phyloP scores from a whole-genome alignment of 192 early-diverging fungal species.

The Bifiguratus adelaidae region DNA sequence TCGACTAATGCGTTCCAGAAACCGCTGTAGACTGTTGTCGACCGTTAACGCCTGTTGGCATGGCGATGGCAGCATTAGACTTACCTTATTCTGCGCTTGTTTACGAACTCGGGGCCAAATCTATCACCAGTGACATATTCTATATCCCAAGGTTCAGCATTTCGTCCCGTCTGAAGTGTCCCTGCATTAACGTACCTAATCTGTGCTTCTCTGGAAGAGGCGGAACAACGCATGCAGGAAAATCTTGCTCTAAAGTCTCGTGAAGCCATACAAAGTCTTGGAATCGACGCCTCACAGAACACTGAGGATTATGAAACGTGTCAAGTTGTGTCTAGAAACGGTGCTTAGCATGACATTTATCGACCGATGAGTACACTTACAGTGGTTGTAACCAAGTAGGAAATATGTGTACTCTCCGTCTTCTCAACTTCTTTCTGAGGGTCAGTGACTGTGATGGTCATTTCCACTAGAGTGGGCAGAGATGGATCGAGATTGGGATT shows the following conservation, averaged over 20 bases:
- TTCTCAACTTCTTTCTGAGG: slow-evolving; percentile 89
- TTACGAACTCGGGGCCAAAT: slow-evolving; percentile 87
- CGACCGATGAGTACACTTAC: slow-evolving; percentile 17
- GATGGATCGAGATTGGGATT: too few species aligned
- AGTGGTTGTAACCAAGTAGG: slow-evolving; percentile 73
- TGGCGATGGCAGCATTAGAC: background rate
- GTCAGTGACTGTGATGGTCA: slow-evolving; percentile 60
- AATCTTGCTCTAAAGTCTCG: slow-evolving; percentile 58
- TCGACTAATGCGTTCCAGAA: slow-evolving; percentile 66
- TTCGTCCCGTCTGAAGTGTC: background rate
- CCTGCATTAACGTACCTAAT: slow-evolving; percentile 40
- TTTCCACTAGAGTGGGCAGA: slow-evolving; percentile 7
- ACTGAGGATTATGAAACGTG: slow-evolving; percentile 34
- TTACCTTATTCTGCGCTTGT: slow-evolving; percentile 53
- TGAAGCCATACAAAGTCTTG: slow-evolving; percentile 93
- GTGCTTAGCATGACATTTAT: background rate
- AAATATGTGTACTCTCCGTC: slow-evolving; percentile 64
- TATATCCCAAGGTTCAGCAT: slow-evolving; percentile 7
- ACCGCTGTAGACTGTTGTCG: slow-evolving; percentile 62
- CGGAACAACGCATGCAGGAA: slow-evolving; percentile 73
- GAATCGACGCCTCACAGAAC: slow-evolving; percentile 77
- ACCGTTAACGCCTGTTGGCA: background rate
- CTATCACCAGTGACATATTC: slow-evolving; percentile 94
- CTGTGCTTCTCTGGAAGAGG: slow-evolving; percentile 89
- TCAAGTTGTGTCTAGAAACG: slow-evolving; percentile 46